Percentiles rank a stretch among this genome's conserved stretches.
Evolutionary conservation across 1,284 basidiomycete genomes (phyloP).

Genomic region (Moesziomyces globuligerus): DNA sequence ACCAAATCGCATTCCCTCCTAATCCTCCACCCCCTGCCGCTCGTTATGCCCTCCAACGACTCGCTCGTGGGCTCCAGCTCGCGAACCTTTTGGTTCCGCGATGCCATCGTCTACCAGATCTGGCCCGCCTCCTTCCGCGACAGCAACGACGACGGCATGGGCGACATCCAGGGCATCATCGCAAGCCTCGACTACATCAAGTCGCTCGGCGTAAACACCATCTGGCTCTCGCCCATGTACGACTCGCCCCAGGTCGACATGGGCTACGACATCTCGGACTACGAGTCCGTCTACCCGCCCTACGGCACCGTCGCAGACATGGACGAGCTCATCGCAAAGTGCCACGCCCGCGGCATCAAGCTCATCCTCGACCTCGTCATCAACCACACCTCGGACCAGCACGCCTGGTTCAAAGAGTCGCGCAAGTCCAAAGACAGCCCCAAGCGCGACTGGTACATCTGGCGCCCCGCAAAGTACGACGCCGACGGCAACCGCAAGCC

Average conservation of each 20-base stretch:
- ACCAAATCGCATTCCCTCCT: not conserved
- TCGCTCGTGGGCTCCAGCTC: conserved; percentile 26
- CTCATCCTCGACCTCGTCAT: conserved; percentile 82
- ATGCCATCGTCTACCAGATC: conserved; percentile 69
- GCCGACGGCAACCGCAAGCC: conserved; percentile 66
- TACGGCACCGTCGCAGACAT: conserved; percentile 81
- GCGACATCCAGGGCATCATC: conserved; percentile 78
- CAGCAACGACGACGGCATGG: conserved; percentile 79
- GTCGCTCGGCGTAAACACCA: conserved; percentile 76
- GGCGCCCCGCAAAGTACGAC: conserved; percentile 75
- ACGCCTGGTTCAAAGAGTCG: conserved; percentile 78
- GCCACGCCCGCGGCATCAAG: conserved; percentile 77
- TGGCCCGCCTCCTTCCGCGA: conserved; percentile 80
- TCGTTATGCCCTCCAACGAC: conserved; percentile 47
- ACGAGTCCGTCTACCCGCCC: conserved; percentile 76
- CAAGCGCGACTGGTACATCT: conserved; percentile 80
- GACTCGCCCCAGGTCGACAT: conserved; percentile 77
- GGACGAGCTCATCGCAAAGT: conserved; percentile 74
- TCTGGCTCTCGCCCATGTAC: conserved; percentile 82
- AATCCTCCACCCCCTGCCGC: no score
- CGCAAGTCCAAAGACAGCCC: conserved; percentile 73
- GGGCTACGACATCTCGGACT: conserved; percentile 74
- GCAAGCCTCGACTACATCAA: conserved; percentile 77
- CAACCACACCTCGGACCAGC: conserved; percentile 78
- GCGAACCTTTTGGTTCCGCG: conserved; percentile 44